These are phyloP conservation scores for Pterula multifida DNA, from an alignment of 1,284 basidiomycete genomes.

Conservation along the genomic window DNA sequence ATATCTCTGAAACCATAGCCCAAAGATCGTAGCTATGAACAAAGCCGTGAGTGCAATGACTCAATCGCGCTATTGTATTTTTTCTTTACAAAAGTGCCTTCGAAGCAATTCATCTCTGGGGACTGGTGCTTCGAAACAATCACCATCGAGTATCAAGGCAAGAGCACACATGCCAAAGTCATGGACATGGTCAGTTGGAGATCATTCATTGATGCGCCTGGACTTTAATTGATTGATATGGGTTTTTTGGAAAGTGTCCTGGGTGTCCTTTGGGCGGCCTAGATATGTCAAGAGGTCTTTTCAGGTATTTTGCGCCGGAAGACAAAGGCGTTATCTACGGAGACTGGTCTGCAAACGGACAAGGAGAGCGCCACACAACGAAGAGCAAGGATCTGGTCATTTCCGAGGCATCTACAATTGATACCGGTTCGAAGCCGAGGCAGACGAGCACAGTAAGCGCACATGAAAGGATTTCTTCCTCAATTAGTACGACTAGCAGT, in stretches of 20 bases:
- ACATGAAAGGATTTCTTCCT: too few species aligned
- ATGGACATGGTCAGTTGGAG: constrained; percentile 34
- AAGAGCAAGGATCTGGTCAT: too few species aligned
- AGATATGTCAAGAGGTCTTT: constrained; percentile 44
- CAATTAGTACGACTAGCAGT: too few species aligned
- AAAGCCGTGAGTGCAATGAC: constrained; percentile 19
- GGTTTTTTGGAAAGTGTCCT: constrained; percentile 27
- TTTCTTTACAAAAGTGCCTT: constrained; percentile 11
- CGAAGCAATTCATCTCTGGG: constrained; percentile 28
- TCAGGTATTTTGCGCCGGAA: constrained; percentile 26
- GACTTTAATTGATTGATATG: background rate
- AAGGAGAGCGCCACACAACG: background rate
- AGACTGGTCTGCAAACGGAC: constrained; percentile 20
- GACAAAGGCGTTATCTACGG: constrained; percentile 29
- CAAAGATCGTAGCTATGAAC: constrained; percentile 28
- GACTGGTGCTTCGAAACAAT: constrained; percentile 41
- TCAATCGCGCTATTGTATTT: too few species aligned
- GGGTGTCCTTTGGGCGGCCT: constrained; percentile 43
- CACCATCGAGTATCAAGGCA: constrained; percentile 42
- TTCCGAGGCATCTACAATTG: too few species aligned
- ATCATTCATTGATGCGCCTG: background rate
- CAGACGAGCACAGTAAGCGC: too few species aligned
- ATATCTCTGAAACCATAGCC: too few species aligned
- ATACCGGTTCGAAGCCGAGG: too few species aligned
- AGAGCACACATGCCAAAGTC: constrained; percentile 37